These are phyloP conservation scores for Solanum virginianum DNA, from an alignment of 257 asterid genomes.

Conservation along the genomic window DNA sequence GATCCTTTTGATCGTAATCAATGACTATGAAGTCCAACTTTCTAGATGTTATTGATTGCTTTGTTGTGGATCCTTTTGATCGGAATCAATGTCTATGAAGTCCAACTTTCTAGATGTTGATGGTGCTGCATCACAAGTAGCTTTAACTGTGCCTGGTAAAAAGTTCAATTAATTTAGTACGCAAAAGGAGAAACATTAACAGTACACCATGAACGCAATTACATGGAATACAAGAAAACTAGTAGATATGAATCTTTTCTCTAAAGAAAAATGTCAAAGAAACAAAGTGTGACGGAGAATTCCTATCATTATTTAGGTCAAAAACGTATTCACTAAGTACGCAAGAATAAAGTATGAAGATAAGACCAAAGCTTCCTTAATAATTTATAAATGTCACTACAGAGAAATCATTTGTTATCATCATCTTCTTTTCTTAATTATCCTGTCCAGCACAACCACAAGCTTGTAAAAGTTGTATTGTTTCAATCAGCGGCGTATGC, in stretches of 20 bases:
- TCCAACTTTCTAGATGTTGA: neutral
- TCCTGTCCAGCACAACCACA: neutral
- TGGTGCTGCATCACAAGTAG: neutral
- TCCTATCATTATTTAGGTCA: neutral
- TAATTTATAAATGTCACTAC: neutral
- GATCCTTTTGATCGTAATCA: slow-evolving; percentile 50
- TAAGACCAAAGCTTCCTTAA: neutral
- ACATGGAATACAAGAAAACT: neutral
- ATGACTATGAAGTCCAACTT: slow-evolving; percentile 29
- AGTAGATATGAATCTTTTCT: neutral
- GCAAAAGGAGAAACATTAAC: slow-evolving; percentile 9
- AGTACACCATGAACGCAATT: neutral
- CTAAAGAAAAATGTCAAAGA: neutral
- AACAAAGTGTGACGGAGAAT: neutral
- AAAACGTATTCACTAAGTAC: neutral
- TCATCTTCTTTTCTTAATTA: neutral
- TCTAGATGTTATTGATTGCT: slow-evolving; percentile 20
- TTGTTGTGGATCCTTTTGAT: no score
- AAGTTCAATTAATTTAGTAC: neutral
- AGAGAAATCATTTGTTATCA: neutral
- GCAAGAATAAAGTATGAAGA: neutral
- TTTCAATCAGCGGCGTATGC: neutral
- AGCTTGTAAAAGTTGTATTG: neutral
- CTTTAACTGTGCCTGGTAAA: neutral
- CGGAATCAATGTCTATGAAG: no score